Base-by-base conservation (phyloP, 2,329 filamentous ascomycete genomes). In the Alternaria solani region DNA sequence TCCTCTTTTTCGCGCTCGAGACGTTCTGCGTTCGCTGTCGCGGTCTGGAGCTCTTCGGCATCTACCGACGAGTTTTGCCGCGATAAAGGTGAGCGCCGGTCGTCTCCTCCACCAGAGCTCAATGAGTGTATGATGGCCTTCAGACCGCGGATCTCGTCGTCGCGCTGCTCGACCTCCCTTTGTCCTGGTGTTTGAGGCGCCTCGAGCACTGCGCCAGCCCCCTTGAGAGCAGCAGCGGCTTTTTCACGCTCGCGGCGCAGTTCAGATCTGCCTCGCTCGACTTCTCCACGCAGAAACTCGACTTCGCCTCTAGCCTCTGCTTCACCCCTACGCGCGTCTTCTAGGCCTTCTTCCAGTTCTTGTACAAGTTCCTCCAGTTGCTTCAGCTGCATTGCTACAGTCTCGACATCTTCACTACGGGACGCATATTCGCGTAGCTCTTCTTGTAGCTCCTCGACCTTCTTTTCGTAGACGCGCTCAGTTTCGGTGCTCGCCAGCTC, bases 61-160 rank as follows among this genome's bases (percentile, higher is more conserved):
- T 74, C 77, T 43, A 61, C 71, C 46, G 61, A 63, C 4, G 71
- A 71, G 9, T 62, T 69, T 59, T 66, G 67, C 47, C 72, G 75
- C 42, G 77, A 70, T 49, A 70, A 68, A 34, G 73, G 77, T 42
- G 69, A 75, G 41, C 71, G 73, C 4, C 73, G 73, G 20, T 78
- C 74, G 28, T 76, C 81, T 11, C 89, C 87, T 28, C 62, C 68
- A 67, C 92, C 92, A 62, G 93, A 87, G 77, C 93, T 97, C 38
- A 99, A 84, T 18, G 93, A 97, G 80, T 98, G 94, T 62, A 99
- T 98, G 75, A 99, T 98, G 43, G 95, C 94, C 80, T 98, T 99
- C 66, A 99, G 86, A 47, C 95, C 95, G 63, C 94, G 88, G 73
- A 99, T 98, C 81, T 99, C 95, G 71, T 99, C 95, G 72, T 99